Percentiles rank a stretch among this genome's conserved stretches.
These are phyloP conservation scores for Sicyos edulis DNA, from an alignment of 306 rosid genomes.

Conservation along the genomic window DNA sequence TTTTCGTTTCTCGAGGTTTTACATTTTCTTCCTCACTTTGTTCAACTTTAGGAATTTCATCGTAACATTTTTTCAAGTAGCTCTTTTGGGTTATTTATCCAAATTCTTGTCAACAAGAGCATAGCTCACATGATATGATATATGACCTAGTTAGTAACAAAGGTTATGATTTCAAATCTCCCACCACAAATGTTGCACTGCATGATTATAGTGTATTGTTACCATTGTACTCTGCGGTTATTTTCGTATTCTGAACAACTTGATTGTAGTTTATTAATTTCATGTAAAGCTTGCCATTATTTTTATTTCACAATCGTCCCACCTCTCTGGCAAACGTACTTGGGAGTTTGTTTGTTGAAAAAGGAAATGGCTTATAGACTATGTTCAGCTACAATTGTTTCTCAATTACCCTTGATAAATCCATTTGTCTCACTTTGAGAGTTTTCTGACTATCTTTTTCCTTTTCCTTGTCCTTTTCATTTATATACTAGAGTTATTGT, in stretches of 20 bases:
- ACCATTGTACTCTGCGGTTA: neutral
- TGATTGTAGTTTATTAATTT: neutral
- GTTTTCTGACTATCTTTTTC: too few relatives aligned
- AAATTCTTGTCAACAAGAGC: too few relatives aligned
- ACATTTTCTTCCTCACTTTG: neutral
- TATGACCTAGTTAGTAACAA: too few relatives aligned
- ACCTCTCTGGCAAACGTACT: neutral
- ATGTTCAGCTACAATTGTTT: neutral
- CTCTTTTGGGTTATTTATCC: too few relatives aligned
- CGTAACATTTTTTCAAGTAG: neutral
- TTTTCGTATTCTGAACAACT: neutral
- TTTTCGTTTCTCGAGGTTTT: constrained; percentile 1
- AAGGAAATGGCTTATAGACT: neutral
- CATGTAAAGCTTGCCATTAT: neutral
- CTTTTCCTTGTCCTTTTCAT: too few relatives aligned
- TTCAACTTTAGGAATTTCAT: neutral
- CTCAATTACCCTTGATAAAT: neutral
- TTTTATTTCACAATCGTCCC: neutral
- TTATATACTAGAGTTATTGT: too few relatives aligned
- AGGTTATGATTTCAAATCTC: too few relatives aligned
- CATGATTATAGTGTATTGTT: neutral
- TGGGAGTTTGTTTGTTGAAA: neutral
- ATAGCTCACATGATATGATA: too few relatives aligned
- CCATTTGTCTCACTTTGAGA: too few relatives aligned
- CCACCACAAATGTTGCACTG: neutral